A percentile compares a stretch with the other conserved stretches of the same genome.
These are phyloP conservation scores for Bipolaris zeicola DNA, from an alignment of 2,329 filamentous ascomycete species.

Conservation along the genomic window DNA sequence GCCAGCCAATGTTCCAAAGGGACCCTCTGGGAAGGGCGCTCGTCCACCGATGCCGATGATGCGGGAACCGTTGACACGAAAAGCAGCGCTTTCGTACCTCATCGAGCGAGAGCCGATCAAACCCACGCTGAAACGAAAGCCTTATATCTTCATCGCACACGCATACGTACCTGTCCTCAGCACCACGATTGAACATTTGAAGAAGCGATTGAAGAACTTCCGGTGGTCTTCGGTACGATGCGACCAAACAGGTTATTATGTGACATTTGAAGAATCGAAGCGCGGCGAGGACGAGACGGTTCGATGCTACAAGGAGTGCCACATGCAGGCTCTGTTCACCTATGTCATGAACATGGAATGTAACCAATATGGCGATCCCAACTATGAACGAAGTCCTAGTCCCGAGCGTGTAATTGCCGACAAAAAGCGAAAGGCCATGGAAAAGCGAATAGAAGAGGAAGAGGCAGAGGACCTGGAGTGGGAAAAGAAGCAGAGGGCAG, in stretches of 20 bases:
- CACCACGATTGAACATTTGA: constrained; percentile 86
- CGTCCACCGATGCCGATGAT: constrained; percentile 45
- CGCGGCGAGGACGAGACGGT: constrained; percentile 80
- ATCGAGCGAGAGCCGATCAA: constrained; percentile 70
- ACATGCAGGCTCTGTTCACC: constrained; percentile 85
- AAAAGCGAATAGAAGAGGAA: constrained; percentile 70
- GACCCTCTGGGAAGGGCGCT: constrained; percentile 67
- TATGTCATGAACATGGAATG: constrained; percentile 93
- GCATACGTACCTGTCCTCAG: constrained; percentile 84
- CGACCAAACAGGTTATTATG: constrained; percentile 86
- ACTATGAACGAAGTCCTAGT: constrained; percentile 62
- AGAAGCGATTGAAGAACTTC: constrained; percentile 84
- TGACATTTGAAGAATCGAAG: constrained; percentile 82
- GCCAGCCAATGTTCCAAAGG: constrained; percentile 85
- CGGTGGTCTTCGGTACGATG: constrained; percentile 80
- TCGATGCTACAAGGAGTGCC: constrained; percentile 76
- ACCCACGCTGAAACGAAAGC: constrained; percentile 73
- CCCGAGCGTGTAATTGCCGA: constrained; percentile 56
- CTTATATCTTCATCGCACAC: constrained; percentile 90
- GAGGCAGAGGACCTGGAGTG: constrained; percentile 84
- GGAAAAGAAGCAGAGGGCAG: constrained; percentile 85
- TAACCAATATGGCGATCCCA: constrained; percentile 69
- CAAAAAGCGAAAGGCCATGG: constrained; percentile 67
- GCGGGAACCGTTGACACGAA: constrained; percentile 53
- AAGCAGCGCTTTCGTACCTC: constrained; percentile 53